Conservation (phyloP, 2,329 filamentous ascomycete species). For the Neocatenulostroma microsporum region DNA sequence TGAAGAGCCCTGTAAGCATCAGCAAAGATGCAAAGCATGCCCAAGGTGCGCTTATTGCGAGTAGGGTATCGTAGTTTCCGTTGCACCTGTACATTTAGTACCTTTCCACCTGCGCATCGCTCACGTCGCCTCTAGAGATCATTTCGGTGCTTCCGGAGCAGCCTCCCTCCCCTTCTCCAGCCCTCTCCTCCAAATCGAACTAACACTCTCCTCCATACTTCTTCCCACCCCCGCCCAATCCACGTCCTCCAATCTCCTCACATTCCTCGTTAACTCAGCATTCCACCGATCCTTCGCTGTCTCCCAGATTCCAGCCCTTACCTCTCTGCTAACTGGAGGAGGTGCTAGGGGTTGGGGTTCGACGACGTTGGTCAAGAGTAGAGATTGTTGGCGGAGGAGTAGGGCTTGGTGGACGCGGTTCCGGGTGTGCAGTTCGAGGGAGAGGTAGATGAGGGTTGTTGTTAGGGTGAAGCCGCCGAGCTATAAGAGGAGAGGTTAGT, state of each 20-base stretch:
- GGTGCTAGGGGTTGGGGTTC: conserved; percentile 36
- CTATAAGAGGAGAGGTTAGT: conserved; percentile 22
- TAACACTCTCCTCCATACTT: conserved; percentile 35
- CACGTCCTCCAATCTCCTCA: conserved; percentile 36
- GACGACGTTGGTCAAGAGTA: conserved; percentile 37
- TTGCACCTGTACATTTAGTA: too few species aligned
- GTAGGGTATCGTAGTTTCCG: too few species aligned
- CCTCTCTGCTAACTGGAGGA: conserved; percentile 32
- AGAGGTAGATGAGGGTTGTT: conserved; percentile 36
- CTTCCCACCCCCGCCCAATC: conserved; percentile 39
- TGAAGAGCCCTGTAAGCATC: too few species aligned
- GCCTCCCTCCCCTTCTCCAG: too few species aligned
- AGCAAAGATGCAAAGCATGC: too few species aligned
- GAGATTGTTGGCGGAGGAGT: conserved; percentile 40
- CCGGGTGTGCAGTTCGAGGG: conserved; percentile 36
- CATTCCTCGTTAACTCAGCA: conserved; percentile 36
- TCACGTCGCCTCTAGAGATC: too few species aligned
- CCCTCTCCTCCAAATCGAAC: conserved; percentile 26
- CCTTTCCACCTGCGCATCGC: too few species aligned
- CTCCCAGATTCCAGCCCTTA: conserved; percentile 36
- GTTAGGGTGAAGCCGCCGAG: conserved; percentile 46
- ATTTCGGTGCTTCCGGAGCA: too few species aligned
- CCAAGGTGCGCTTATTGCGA: too few species aligned
- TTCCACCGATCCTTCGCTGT: conserved; percentile 47
- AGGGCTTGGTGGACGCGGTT: conserved; percentile 40